Evolutionary conservation across 345 rosid genomes (phyloP).

Genomic region (Hibiscus trionum): DNA sequence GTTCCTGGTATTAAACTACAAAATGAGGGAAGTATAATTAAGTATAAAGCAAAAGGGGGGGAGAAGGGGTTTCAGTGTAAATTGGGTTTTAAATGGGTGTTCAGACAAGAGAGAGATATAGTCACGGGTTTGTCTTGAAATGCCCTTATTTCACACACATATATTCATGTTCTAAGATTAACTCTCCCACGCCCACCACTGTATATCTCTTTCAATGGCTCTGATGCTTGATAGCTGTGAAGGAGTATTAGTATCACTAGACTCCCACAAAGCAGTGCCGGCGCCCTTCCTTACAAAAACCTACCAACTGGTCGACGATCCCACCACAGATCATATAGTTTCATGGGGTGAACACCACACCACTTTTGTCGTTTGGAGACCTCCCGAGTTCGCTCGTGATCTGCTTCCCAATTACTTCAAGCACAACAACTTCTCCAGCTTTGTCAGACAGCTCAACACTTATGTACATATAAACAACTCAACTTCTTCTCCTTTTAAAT

Average conservation of each 20-base stretch:
- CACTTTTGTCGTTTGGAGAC: slow-evolving; percentile 88
- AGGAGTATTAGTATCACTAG: slow-evolving; percentile 63
- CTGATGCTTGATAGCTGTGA: slow-evolving; percentile 50
- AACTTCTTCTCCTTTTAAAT: not conserved
- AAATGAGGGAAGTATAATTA: too few relatives aligned
- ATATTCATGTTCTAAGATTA: too few relatives aligned
- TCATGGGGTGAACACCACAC: slow-evolving; percentile 92
- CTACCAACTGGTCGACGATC: slow-evolving; percentile 91
- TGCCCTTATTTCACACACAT: too few relatives aligned
- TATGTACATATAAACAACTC: slow-evolving; percentile 35
- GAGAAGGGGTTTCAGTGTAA: slow-evolving; percentile 23
- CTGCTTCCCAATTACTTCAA: slow-evolving; percentile 94
- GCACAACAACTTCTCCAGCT: slow-evolving; percentile 96
- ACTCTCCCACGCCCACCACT: too few relatives aligned
- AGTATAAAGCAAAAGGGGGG: not conserved
- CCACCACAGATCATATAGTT: slow-evolving; percentile 72
- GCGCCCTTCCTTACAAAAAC: slow-evolving; percentile 96
- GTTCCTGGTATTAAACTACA: not conserved
- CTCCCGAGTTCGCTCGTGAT: slow-evolving; percentile 91
- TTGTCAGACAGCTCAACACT: slow-evolving; percentile 92
- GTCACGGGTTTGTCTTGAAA: slow-evolving; percentile 95
- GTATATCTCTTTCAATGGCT: slow-evolving; percentile 26
- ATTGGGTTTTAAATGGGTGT: slow-evolving; percentile 47
- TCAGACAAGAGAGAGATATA: slow-evolving; percentile 29
- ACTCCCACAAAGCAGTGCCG: slow-evolving; percentile 78